These are phyloP conservation scores for Rubroshorea leprosula DNA, from an alignment of 345 rosid species.

Conservation along the genomic window DNA sequence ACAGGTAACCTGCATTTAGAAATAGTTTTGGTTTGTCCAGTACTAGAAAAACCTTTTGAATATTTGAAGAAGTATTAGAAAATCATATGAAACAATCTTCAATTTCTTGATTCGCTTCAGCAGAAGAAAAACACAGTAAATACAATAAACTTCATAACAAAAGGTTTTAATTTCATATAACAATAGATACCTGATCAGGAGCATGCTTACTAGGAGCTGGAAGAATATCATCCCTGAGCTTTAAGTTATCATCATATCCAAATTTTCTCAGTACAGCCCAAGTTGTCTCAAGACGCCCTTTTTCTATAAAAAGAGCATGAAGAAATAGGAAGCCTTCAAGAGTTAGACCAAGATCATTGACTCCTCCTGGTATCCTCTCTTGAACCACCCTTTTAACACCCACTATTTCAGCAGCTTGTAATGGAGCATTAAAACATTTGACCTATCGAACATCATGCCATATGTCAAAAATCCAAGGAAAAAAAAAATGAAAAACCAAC, in stretches of 20 bases:
- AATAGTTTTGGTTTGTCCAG: neutral
- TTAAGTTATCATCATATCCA: slow-evolving; percentile 63
- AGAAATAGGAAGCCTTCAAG: slow-evolving; percentile 67
- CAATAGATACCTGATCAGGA: slow-evolving; percentile 60
- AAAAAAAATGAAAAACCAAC: neutral
- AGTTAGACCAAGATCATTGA: slow-evolving; percentile 73
- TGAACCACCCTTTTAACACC: slow-evolving; percentile 76
- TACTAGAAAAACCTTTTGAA: neutral
- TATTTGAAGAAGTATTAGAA: too few species aligned
- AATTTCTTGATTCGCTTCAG: neutral
- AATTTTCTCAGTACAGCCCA: slow-evolving; percentile 82
- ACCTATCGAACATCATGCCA: slow-evolving; percentile 41
- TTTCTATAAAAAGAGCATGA: slow-evolving; percentile 74
- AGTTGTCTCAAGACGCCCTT: slow-evolving; percentile 72
- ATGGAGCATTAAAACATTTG: slow-evolving; percentile 64
- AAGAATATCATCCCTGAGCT: slow-evolving; percentile 56
- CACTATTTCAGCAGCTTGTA: slow-evolving; percentile 69
- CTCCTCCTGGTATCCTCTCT: slow-evolving; percentile 75
- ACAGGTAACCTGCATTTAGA: neutral
- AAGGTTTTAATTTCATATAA: neutral
- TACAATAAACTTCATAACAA: neutral
- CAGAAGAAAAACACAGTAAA: neutral
- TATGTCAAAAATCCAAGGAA: slow-evolving; percentile 16
- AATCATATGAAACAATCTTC: neutral
- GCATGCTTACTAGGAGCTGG: slow-evolving; percentile 52